Evolutionary conservation across 176 grass and related monocot genomes (phyloP).

Genomic region (Rhynchospora tenuis): DNA sequence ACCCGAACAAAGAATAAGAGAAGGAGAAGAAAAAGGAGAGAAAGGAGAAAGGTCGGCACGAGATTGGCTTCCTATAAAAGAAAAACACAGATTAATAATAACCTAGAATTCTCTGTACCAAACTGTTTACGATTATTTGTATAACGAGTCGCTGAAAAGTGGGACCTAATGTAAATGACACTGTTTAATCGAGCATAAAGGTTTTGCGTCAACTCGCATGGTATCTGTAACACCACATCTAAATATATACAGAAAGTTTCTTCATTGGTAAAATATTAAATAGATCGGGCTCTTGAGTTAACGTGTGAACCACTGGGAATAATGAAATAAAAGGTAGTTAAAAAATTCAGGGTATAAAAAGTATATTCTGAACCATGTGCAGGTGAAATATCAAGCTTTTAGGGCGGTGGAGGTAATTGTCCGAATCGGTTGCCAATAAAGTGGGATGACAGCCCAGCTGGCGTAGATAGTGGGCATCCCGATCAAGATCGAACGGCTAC

Average conservation of each 20-base stretch:
- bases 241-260: not conserved
- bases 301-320: not conserved
- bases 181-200: not conserved
- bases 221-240: not conserved
- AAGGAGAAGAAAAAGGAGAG: not conserved
- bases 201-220: not conserved
- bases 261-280: not conserved
- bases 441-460: not conserved
- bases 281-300: not conserved
- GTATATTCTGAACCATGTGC: not conserved
- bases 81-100: conserved; percentile 1
- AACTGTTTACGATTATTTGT: not conserved
- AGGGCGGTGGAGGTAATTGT: not conserved
- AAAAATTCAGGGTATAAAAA: not conserved
- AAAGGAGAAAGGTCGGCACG: not conserved
- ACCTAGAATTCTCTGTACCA: not conserved
- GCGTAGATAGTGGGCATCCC: not conserved
- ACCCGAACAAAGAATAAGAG: not conserved
- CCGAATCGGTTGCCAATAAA: not conserved
- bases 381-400: not conserved
- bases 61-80: conserved; percentile 10
- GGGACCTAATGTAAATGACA: not conserved
- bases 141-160: not conserved
- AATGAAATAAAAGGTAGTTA: not conserved
- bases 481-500: not conserved